Evolutionary conservation across 2,329 filamentous ascomycete genomes (phyloP), one percentile per base, ranked within the genome.

Genomic region (Aspergillus viridinutans): DNA sequence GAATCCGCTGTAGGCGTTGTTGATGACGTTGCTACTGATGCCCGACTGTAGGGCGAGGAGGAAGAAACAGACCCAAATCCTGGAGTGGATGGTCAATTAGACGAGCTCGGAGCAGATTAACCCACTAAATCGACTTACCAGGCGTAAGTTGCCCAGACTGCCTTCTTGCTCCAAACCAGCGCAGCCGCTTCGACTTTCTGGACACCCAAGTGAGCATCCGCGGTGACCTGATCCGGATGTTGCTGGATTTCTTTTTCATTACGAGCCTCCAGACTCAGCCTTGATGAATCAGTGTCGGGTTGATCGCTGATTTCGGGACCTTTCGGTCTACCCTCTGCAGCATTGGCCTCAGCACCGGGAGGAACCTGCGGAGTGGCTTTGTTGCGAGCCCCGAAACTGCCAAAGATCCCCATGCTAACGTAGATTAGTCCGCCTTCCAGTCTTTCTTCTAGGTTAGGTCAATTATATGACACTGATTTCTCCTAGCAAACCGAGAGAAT

Each of bases 1-100:
- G 62, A 83, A 87, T 21, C 75, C 75, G 60, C 79, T 80, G 49
- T 80, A 84, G 32, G 82, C 80, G 52, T 76, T 80, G 28, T 79
- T 76, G 26, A 74, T 75, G 45, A 83, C 64, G 51, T 74, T 76
- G 55, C 67, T 66, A 48, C 76, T 72, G 38, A 77, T 75, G 6
- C 70, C 69, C 2, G 72, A 72, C 59, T 79, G 76, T 26, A 80
- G 66, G 0, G 76, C 73, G 54, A 78, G 69, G 63, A 79, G 74
- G 54, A 79, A 77, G 67, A 75, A 79, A 55, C 73, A 71, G 23
- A 79, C 57, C 73, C 75, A 80, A 61, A 80, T 78, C 76, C 73
- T 74, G 53, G 59, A 50, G 59, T 70, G 68, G 53, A 64, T 10
- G 14, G 8, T 51, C 40, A 8, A 42, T 66, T 48, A 58, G 52